Percentiles rank a stretch among this genome's conserved stretches.
phyloP scores from a whole-genome alignment of 2,329 filamentous ascomycete species.

The Verticillium nonalfalfae region DNA sequence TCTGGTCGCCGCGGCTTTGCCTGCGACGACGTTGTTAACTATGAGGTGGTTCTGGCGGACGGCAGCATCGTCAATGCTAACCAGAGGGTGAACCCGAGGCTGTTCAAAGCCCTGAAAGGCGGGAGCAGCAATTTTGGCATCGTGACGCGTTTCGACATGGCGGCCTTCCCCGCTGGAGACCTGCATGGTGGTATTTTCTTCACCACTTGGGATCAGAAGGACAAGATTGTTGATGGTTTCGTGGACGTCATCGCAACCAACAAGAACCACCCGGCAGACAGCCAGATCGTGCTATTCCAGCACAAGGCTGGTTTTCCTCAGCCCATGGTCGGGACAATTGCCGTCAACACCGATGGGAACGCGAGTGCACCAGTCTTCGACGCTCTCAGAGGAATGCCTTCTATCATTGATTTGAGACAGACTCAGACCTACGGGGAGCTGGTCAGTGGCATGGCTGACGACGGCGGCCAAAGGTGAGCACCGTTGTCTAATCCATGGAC shows the following conservation, averaged over 20 bases:
- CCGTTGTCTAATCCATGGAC: too few relatives aligned
- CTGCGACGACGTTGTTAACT: conserved; percentile 37
- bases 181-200: conserved; percentile 12
- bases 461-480: background rate
- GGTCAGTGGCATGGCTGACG: conserved; percentile 4
- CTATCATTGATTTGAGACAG: background rate
- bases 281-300: background rate
- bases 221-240: conserved; percentile 2
- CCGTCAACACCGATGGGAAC: conserved; percentile 2
- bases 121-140: conserved; percentile 13
- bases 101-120: conserved; percentile 21
- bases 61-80: conserved; percentile 31
- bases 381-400: background rate
- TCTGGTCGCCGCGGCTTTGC: conserved; percentile 24
- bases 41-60: conserved; percentile 30
- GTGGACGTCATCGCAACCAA: background rate
- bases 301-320: background rate
- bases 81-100: conserved; percentile 22
- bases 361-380: background rate
- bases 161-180: conserved; percentile 18
- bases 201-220: conserved; percentile 20
- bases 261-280: background rate
- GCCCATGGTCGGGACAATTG: conserved; percentile 4
- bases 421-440: conserved; percentile 3
- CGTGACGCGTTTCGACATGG: conserved; percentile 16